Percentiles rank a stretch among this genome's conserved stretches.
Evolutionary conservation across 2,329 filamentous ascomycete genomes (phyloP).

Genomic region (Botryotinia convoluta): DNA sequence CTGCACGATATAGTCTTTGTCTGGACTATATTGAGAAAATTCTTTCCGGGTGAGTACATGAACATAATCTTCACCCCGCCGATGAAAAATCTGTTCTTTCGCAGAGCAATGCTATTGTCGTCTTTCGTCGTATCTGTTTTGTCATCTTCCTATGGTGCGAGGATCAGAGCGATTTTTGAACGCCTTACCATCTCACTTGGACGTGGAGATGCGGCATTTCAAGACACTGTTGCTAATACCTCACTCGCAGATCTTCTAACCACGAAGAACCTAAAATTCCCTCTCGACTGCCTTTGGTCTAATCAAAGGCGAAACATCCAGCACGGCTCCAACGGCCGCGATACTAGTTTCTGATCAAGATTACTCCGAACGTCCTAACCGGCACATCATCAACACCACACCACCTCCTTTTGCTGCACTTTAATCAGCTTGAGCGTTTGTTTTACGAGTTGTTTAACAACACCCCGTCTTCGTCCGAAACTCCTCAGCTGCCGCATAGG

Average conservation of each 20-base stretch:
- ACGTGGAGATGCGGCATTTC: slow-evolving; percentile 13
- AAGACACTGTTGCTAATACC: slow-evolving; percentile 10
- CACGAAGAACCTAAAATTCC: slow-evolving; percentile 6
- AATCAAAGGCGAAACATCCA: slow-evolving; percentile 58
- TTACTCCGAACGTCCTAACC: slow-evolving; percentile 64
- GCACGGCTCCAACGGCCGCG: slow-evolving; percentile 63
- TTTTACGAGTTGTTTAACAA: slow-evolving; percentile 50
- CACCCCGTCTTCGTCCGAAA: slow-evolving; percentile 56
- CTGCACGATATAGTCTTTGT: neutral
- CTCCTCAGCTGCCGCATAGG: slow-evolving; percentile 99
- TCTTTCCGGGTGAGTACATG: neutral
- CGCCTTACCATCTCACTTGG: neutral
- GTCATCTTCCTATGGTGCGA: neutral
- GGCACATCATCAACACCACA: slow-evolving; percentile 65
- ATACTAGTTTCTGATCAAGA: slow-evolving; percentile 64
- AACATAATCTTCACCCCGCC: slow-evolving; percentile 3
- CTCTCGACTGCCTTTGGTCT: slow-evolving; percentile 59
- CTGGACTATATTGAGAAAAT: neutral
- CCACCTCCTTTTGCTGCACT: slow-evolving; percentile 56
- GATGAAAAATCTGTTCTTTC: neutral
- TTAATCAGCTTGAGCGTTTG: slow-evolving; percentile 50
- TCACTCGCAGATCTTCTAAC: slow-evolving; percentile 15
- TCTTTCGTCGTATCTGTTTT: neutral
- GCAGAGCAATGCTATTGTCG: neutral
- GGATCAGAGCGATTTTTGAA: neutral